Base-by-base conservation (phyloP, 495 filamentous ascomycete species). In the Penicillium cosmopolitanum region DNA sequence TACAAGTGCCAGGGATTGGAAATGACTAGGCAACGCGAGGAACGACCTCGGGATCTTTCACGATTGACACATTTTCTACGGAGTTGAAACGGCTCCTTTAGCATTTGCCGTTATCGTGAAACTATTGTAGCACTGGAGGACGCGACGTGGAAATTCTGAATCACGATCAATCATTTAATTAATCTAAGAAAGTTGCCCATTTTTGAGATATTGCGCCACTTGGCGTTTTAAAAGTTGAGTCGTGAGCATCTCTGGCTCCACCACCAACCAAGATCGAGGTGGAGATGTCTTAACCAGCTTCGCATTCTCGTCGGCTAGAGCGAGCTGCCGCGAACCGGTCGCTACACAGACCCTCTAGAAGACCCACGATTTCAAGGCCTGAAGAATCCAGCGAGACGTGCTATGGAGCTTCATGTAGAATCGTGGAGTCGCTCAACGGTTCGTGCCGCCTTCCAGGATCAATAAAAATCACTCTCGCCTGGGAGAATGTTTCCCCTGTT, bases 401-500 rank as follows among this genome's bases (percentile, higher is more conserved):
- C 42, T 44, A 31, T 44, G 15, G 15, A 19, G 42, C 18, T 44
- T 44, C 42, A 44, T 6, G 42, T 16, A 44, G 16, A 19, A 44
- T 44, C 42, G 42, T 44, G 42, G 42, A 18, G n/a, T n/a, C 42
- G 16, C 16, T 18, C 16, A 16, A 44, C 42, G 42, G 42, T 44
- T n/a, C 42, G 42, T 44, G 42, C 42, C 42, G 42, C 42, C 42
- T n/a, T 19, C 9, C 16, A 44, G n/a, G 16, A 44, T 44, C 42
- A 18, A 44, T 19, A 5, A 44, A 44, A 44, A n/a, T 44, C n/a
- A 31, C 16, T 18, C 42, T 44, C 15, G 36, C 10, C 15, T n/a
- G 36, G 36, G 15, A 38, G 36, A 38, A 38, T 38, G 15, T n/a
- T 13, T 38, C 36, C 36, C n/a, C 36, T 12, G 4, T 38, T 38